Evolutionary conservation across 2,329 filamentous ascomycete species (phyloP), one percentile per base, ranked within the genome.

Genomic region (Xylaria sp.): DNA sequence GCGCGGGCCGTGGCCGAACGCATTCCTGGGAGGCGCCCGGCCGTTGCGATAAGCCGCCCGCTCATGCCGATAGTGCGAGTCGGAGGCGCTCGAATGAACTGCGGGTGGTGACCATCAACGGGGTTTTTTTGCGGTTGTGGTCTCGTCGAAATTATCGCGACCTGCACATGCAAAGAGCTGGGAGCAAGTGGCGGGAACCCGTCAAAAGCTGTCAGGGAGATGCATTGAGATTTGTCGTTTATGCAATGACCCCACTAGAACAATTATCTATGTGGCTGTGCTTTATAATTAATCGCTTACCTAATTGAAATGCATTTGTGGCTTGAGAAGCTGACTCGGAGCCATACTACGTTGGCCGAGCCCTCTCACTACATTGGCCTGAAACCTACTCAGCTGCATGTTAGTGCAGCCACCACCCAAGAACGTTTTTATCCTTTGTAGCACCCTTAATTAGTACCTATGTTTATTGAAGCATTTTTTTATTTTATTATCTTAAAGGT

Each of bases 1-100:
- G 84, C 80, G 75, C 84, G 84, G 75, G 85, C 80, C 71, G 69
- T 72, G 70, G 72, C 76, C 63, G 75, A 69, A 64, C 76, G 75
- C 69, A 69, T 70, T 32, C 71, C 72, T 65, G 75, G 74, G 68
- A 78, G 74, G 60, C 77, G 77, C 70, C 77, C 77, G 75, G 75
- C 78, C 71, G 74, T 72, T 71, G 78, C 74, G 75, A 79, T 75
- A 70, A 79, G 74, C 78, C 78, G 75, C 75, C 78, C 77, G 75
- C 78, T 79, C 78, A 79, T 79, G 72, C 74, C 77, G 76, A 70
- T 65, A 68, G 68, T 73, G 71, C 74, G 72, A 75, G 72, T 73
- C 77, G 76, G 75, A 76, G 77, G 77, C 76, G 71, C 70, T 77
- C 59, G 64, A 62, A 66, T 65, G 47, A 27, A 51, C 35, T 65